Evolutionary conservation across 306 rosid genomes (phyloP), one percentile per base, ranked within the genome.

Genomic region (Cicer yamashitae): DNA sequence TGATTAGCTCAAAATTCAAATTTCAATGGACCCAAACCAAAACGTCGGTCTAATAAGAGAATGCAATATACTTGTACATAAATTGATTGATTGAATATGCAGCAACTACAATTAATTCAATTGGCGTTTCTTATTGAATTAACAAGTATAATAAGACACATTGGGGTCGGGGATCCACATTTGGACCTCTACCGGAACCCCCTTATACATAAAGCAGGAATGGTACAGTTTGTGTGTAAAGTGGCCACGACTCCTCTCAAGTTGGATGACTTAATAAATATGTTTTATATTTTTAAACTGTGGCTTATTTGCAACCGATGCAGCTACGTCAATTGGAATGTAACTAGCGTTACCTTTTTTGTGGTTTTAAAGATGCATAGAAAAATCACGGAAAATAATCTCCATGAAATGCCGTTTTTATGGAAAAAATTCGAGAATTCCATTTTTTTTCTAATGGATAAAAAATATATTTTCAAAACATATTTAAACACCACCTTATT

Each of bases 161-260:
- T 52, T 57, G 71, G 82, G 41, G 70, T 60, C 79, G 63, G 73
- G 82, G 80, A 67, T 77, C 83, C 86, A 82, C 83, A 61, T 67
- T 77, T 73, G 68, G 79, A 77, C 65, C 60, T 77, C 69, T 46
- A 50, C 48, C 1, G 56, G 71, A 76, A 72, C 30, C 62, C 78
- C 73, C 15, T 7, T 50, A n/a, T n/a, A 0, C 3, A 66, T 60
- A 85, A 71, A 60, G 65, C 66, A 64, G 13, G 59, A 69, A 82
- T 37, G 54, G 54, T 70, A 46, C 30, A 14, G 9, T 45, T 10
- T 48, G 47, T 57, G 41, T 22, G 39, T 8, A 25, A 52, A 47
- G 46, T 56, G 81, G 75, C 45, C 6, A 67, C 18, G 71, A 61
- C 30, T 58, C 53, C 40, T 44, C 43, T 68, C 44, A 76, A 39